Percentiles rank a stretch among this genome's conserved stretches.
These are phyloP conservation scores for Metahyphopichia silvanorum DNA, from an alignment of 805 yeast genomes.

Conservation along the genomic window DNA sequence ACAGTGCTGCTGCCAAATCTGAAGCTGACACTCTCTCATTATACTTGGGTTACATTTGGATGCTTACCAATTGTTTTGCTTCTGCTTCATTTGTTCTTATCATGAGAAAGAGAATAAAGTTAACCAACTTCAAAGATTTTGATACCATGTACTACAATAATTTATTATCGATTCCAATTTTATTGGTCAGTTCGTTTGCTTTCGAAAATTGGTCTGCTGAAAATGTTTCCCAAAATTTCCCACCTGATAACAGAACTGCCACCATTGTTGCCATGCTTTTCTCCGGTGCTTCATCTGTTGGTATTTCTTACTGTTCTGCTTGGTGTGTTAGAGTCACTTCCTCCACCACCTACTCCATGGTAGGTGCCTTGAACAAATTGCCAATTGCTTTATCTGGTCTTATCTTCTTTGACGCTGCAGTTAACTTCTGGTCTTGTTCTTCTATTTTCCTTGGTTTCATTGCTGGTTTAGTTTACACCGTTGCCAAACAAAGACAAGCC, in stretches of 20 bases:
- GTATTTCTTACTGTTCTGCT: constrained; percentile 97
- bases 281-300: constrained; percentile 92
- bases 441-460: constrained; percentile 91
- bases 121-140: constrained; percentile 93
- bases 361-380: constrained; percentile 96
- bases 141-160: constrained; percentile 99
- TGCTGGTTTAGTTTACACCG: constrained; percentile 94
- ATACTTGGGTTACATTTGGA: constrained; percentile 88
- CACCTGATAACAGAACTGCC: constrained; percentile 62
- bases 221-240: constrained; percentile 77
- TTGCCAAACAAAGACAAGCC: constrained; percentile 89
- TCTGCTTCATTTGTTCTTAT: constrained; percentile 90
- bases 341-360: constrained; percentile 98
- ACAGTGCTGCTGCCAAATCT: constrained; percentile 42
- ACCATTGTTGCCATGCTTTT: constrained; percentile 80
- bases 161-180: constrained; percentile 86
- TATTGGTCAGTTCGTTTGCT: constrained; percentile 67
- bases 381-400: constrained; percentile 96
- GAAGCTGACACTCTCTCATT: constrained; percentile 44
- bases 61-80: constrained; percentile 90
- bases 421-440: constrained; percentile 85
- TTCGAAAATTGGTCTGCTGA: constrained; percentile 92
- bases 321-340: constrained; percentile 99
- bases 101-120: constrained; percentile 97
- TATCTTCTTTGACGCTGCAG: constrained; percentile 91